Percentiles rank a stretch among this genome's conserved stretches.
phyloP scores from a whole-genome alignment of 2,329 filamentous ascomycete species.

The Fusarium sp. region DNA sequence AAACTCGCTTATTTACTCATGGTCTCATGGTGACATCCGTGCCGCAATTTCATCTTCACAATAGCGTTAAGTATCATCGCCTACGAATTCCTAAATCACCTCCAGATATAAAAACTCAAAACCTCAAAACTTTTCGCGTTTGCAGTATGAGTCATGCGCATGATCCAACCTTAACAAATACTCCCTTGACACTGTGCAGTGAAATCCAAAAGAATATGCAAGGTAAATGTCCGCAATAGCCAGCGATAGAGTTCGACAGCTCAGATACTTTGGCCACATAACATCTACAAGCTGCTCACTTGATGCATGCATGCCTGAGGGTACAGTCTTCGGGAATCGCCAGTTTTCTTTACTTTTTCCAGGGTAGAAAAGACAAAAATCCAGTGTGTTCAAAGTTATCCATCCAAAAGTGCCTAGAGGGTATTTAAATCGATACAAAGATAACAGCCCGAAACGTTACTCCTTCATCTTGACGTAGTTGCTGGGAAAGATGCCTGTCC shows the following conservation, averaged over 20 bases:
- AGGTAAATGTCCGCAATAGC: neutral
- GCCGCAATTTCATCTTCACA: neutral
- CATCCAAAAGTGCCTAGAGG: slow-evolving; percentile 38
- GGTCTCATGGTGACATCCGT: neutral
- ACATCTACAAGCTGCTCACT: neutral
- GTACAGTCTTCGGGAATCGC: slow-evolving; percentile 8
- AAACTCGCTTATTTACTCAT: neutral
- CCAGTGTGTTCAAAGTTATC: slow-evolving; percentile 17
- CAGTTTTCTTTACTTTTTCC: neutral
- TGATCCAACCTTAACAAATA: neutral
- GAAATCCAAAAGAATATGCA: neutral
- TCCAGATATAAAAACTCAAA: neutral
- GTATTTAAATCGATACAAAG: slow-evolving; percentile 43
- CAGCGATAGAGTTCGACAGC: neutral
- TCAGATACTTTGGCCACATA: neutral
- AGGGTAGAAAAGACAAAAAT: slow-evolving; percentile 20
- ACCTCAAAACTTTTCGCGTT: too few relatives aligned
- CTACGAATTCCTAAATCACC: neutral
- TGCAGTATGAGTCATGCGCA: too few relatives aligned
- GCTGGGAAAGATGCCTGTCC: slow-evolving; percentile 94
- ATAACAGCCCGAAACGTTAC: slow-evolving; percentile 48
- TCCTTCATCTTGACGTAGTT: slow-evolving; percentile 79
- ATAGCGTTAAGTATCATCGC: neutral
- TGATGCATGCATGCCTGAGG: neutral
- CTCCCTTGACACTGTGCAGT: neutral